These are phyloP conservation scores for Termitomyces sp. DNA, from an alignment of 768 basidiomycete genomes.

Conservation along the genomic window DNA sequence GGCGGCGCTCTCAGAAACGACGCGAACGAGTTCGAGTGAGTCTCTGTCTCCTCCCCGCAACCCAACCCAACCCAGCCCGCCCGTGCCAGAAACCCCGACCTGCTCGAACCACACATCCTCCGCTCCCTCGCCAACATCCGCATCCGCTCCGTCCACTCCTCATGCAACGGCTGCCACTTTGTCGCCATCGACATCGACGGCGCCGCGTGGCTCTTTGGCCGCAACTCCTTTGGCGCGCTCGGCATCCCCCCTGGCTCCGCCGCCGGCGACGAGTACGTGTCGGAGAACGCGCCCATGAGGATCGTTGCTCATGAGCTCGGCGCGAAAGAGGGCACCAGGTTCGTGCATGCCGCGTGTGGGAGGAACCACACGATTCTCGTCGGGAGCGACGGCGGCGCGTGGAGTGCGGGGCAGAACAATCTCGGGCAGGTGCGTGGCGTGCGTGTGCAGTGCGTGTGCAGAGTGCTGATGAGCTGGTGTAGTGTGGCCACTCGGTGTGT, in stretches of 20 bases:
- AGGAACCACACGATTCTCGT: conserved; percentile 80
- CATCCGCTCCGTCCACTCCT: conserved; percentile 65
- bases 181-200: conserved; percentile 72
- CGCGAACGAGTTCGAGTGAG: conserved; percentile 33
- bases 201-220: conserved; percentile 86
- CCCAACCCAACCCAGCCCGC: background rate
- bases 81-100: conserved; percentile 59
- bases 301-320: conserved; percentile 59
- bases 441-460: background rate
- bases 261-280: conserved; percentile 51
- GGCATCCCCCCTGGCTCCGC: conserved; percentile 39
- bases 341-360: conserved; percentile 82
- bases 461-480: background rate
- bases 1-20: conserved; percentile 41
- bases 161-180: conserved; percentile 72
- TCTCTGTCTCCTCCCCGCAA: conserved; percentile 15
- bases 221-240: conserved; percentile 66
- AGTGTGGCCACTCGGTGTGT: conserved; percentile 70
- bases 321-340: conserved; percentile 48
- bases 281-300: conserved; percentile 69
- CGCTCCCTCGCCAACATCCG: conserved; percentile 84
- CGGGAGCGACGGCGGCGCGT: conserved; percentile 74
- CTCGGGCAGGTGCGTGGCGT: conserved; percentile 63
- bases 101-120: conserved; percentile 84
- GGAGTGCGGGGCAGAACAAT: conserved; percentile 80